These are phyloP conservation scores for Aspergillus flavus DNA, from an alignment of 2,329 filamentous ascomycete genomes.

Conservation along the genomic window DNA sequence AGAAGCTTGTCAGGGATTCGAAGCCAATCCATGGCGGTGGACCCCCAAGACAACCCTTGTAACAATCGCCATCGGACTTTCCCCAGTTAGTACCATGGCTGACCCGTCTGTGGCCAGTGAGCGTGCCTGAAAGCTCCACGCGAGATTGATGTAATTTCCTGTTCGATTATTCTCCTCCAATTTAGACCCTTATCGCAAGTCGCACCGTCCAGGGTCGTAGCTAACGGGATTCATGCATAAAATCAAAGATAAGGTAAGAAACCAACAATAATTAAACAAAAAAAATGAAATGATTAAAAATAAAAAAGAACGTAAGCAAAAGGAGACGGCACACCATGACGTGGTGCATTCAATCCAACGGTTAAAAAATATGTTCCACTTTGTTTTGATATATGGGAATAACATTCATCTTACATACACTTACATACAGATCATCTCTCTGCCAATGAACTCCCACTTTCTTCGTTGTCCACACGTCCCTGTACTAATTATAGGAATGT, in stretches of 20 bases:
- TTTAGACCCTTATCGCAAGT: background rate
- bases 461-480: background rate
- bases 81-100: constrained; percentile 10
- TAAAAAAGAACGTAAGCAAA: background rate
- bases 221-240: background rate
- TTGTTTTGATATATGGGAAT: background rate
- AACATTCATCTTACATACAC: background rate
- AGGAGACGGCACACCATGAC: background rate
- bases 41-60: constrained; percentile 8
- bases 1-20: constrained; percentile 23
- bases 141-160: constrained; percentile 6
- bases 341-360: background rate
- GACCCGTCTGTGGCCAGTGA: constrained; percentile 7
- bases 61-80: constrained; percentile 9
- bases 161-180: background rate
- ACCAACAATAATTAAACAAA: background rate
- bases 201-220: background rate
- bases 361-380: background rate
- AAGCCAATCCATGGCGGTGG: constrained; percentile 4
- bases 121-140: constrained; percentile 1
- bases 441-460: background rate
- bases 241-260: background rate
- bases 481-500: background rate
- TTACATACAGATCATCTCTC: background rate
- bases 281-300: background rate